Conservation (phyloP, 768 basidiomycete species). For the Mycena crocata region DNA sequence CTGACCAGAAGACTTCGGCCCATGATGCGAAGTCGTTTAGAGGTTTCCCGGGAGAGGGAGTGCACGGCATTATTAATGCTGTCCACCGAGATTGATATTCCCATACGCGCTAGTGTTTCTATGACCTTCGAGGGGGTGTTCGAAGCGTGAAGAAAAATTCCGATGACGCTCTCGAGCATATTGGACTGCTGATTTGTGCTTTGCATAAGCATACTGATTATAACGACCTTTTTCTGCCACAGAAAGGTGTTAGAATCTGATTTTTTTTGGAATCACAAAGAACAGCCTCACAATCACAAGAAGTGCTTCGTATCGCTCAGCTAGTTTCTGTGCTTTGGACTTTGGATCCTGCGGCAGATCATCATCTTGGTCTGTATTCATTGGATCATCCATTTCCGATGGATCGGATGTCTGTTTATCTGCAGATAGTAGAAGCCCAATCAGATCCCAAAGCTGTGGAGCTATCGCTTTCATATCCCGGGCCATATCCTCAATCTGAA, state of each 20-base stretch:
- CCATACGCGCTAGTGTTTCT: constrained; percentile 43
- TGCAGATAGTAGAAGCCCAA: constrained; percentile 20
- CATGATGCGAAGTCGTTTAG: constrained; percentile 27
- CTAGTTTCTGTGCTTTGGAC: neutral
- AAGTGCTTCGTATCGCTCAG: constrained; percentile 3
- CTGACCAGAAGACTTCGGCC: constrained; percentile 38
- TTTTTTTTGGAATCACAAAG: neutral
- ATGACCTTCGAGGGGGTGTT: constrained; percentile 41
- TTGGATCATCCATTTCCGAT: neutral
- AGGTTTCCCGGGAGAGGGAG: constrained; percentile 40
- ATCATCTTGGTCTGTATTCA: neutral
- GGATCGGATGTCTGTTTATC: neutral
- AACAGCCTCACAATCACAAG: constrained; percentile 4
- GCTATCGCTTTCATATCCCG: constrained; percentile 6
- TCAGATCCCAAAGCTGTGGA: constrained; percentile 28
- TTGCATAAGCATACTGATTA: constrained; percentile 34
- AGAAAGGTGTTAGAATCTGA: neutral
- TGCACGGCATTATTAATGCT: constrained; percentile 38
- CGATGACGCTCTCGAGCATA: constrained; percentile 31
- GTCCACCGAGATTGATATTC: constrained; percentile 42
- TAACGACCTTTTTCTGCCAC: constrained; percentile 24
- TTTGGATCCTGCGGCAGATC: neutral
- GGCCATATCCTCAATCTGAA: constrained; percentile 31
- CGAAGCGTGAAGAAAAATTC: constrained; percentile 39
- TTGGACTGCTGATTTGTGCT: constrained; percentile 36